Percentiles rank a stretch among this genome's conserved stretches.
Evolutionary conservation across 345 rosid species (phyloP).

Genomic region (Populus deltoides): DNA sequence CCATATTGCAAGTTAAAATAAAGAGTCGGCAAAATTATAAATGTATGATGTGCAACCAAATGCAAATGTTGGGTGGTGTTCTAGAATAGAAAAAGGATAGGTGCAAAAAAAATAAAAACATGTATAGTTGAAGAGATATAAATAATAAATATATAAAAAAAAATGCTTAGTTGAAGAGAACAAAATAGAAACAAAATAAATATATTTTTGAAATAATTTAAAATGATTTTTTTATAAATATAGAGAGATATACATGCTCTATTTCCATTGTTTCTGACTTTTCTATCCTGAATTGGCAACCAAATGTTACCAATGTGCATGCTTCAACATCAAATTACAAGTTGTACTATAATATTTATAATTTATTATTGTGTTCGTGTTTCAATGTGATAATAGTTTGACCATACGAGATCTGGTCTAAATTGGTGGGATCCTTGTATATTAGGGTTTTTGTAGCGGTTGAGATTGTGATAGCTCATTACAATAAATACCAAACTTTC

Average conservation of each 20-base stretch:
- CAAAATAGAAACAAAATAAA: too few relatives aligned
- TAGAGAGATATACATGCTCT: too few relatives aligned
- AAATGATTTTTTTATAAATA: too few relatives aligned
- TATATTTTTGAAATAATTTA: too few relatives aligned
- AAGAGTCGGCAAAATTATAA: slow-evolving; percentile 18
- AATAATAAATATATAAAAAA: too few relatives aligned
- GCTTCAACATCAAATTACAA: not conserved
- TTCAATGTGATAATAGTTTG: not conserved
- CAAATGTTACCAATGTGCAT: not conserved
- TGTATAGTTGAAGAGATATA: too few relatives aligned
- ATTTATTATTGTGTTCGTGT: not conserved
- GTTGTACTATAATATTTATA: not conserved
- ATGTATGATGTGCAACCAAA: not conserved
- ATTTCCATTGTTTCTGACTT: too few relatives aligned
- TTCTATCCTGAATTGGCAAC: too few relatives aligned
- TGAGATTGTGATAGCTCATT: not conserved
- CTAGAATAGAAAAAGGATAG: too few relatives aligned
- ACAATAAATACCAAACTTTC: not conserved
- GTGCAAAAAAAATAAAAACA: too few relatives aligned
- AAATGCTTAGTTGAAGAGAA: too few relatives aligned
- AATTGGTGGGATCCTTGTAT: not conserved
- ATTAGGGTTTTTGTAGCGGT: not conserved
- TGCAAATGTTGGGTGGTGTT: not conserved
- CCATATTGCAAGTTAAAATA: not conserved
- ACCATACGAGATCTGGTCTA: not conserved